A percentile compares a stretch with the other conserved stretches of the same genome.
phyloP scores from a whole-genome alignment of 2,329 filamentous ascomycete genomes.

The Penicillium sumatraense region DNA sequence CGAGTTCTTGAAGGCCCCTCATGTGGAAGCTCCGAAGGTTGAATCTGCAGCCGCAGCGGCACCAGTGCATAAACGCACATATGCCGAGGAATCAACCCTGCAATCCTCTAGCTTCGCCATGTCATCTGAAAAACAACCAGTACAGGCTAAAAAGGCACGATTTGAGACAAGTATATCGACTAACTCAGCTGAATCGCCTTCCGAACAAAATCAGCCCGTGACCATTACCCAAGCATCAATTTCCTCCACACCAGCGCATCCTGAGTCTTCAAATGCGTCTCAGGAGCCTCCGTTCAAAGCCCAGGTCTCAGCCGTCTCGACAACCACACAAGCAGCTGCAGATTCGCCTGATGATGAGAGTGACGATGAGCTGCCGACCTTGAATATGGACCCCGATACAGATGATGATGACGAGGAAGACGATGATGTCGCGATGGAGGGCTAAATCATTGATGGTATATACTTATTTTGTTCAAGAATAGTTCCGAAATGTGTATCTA shows the following conservation, averaged over 20 bases:
- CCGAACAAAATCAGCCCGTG: slow-evolving; percentile 3
- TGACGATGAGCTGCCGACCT: slow-evolving; percentile 55
- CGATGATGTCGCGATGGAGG: slow-evolving; percentile 34
- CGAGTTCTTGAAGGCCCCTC: slow-evolving; percentile 31
- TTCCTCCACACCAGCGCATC: slow-evolving; percentile 15
- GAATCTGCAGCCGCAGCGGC: slow-evolving; percentile 10
- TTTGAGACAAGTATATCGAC: slow-evolving; percentile 27
- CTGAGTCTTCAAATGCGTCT: slow-evolving; percentile 13
- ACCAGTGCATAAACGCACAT: slow-evolving; percentile 34
- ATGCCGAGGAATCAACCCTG: slow-evolving; percentile 28
- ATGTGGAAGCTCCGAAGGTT: slow-evolving; percentile 17
- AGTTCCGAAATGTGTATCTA: background rate
- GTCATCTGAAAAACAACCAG: slow-evolving; percentile 11
- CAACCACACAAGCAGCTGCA: slow-evolving; percentile 11
- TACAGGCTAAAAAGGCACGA: slow-evolving; percentile 38
- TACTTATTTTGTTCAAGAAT: background rate
- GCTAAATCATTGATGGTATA: slow-evolving; percentile 13
- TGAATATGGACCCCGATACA: slow-evolving; percentile 53
- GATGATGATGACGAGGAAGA: slow-evolving; percentile 50
- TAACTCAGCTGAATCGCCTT: background rate
- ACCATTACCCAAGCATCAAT: background rate
- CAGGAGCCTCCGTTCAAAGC: slow-evolving; percentile 12
- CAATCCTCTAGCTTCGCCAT: slow-evolving; percentile 4
- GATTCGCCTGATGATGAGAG: slow-evolving; percentile 44
- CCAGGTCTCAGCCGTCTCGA: slow-evolving; percentile 12